Evolutionary conservation across 805 yeast genomes (phyloP).

Genomic region (Kockiozyma suomiensis): DNA sequence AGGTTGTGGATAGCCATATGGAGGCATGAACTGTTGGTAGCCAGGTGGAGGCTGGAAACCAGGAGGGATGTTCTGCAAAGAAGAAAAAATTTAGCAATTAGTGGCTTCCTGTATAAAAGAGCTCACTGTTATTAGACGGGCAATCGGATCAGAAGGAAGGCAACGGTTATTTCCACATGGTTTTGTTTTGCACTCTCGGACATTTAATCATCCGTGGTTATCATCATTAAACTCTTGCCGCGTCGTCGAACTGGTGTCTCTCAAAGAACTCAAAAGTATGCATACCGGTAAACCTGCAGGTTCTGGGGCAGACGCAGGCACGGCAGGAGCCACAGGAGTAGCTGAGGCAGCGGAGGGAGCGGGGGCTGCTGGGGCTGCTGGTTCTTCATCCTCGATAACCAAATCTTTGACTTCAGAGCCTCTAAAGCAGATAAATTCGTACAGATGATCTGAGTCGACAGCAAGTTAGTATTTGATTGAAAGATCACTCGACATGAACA

Average conservation of each 20-base stretch:
- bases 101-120: background rate
- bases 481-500: background rate
- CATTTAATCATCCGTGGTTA: conserved; percentile 39
- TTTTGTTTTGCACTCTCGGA: conserved; percentile 41
- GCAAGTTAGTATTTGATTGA: background rate
- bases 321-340: conserved; percentile 59
- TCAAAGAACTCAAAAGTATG: background rate
- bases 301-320: conserved; percentile 52
- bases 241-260: background rate
- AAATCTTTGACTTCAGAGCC: conserved; percentile 92
- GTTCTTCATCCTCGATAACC: conserved; percentile 73
- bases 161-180: conserved; percentile 48
- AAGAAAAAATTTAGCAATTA: background rate
- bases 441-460: conserved; percentile 51
- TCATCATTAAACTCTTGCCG: conserved; percentile 38
- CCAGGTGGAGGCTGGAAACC: conserved; percentile 26
- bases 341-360: too few species aligned
- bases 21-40: conserved; percentile 21
- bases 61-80: conserved; percentile 19
- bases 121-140: background rate
- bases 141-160: conserved; percentile 49
- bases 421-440: conserved; percentile 78
- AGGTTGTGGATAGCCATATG: conserved; percentile 24
- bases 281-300: conserved; percentile 44
- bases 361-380: too few species aligned